These are phyloP conservation scores for Eimeria sp. DNA, from an alignment of 169 alveolate genomes.

Conservation along the genomic window DNA sequence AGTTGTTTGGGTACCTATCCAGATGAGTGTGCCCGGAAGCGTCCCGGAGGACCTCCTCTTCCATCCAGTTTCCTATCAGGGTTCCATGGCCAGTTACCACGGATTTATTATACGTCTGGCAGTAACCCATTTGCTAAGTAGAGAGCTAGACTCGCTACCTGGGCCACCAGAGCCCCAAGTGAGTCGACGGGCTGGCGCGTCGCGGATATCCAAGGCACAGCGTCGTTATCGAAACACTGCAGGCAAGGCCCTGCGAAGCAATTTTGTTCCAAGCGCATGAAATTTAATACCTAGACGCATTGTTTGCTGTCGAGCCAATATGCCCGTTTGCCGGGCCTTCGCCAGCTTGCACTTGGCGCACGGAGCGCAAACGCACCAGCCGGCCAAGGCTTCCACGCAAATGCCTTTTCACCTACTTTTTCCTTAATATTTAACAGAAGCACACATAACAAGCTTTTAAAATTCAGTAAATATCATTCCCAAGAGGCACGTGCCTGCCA, in stretches of 20 bases:
- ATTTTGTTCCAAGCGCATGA: not conserved
- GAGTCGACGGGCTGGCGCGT: not conserved
- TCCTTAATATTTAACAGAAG: not conserved
- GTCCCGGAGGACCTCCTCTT: constrained; percentile 77
- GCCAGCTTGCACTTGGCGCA: constrained; percentile 63
- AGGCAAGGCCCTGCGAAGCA: constrained; percentile 4
- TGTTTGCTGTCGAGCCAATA: not conserved
- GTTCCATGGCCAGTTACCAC: constrained; percentile 82
- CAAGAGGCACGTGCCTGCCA: constrained; percentile 7
- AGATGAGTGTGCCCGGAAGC: constrained; percentile 78
- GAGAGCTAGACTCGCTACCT: not conserved
- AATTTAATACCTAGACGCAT: not conserved
- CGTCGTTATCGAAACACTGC: not conserved
- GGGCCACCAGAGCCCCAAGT: constrained; percentile 2
- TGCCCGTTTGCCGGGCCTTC: constrained; percentile 39
- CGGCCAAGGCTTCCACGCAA: constrained; percentile 34
- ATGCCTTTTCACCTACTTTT: not conserved
- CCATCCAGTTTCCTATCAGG: constrained; percentile 84
- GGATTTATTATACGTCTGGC: constrained; percentile 78
- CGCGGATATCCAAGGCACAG: not conserved
- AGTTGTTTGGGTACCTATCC: constrained; percentile 48
- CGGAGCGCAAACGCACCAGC: constrained; percentile 61
- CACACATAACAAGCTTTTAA: not conserved
- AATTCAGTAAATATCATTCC: not conserved
- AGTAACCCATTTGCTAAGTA: constrained; percentile 60